phyloP scores from a whole-genome alignment of 2,329 filamentous ascomycete species.

The Diplodia sapinea region DNA sequence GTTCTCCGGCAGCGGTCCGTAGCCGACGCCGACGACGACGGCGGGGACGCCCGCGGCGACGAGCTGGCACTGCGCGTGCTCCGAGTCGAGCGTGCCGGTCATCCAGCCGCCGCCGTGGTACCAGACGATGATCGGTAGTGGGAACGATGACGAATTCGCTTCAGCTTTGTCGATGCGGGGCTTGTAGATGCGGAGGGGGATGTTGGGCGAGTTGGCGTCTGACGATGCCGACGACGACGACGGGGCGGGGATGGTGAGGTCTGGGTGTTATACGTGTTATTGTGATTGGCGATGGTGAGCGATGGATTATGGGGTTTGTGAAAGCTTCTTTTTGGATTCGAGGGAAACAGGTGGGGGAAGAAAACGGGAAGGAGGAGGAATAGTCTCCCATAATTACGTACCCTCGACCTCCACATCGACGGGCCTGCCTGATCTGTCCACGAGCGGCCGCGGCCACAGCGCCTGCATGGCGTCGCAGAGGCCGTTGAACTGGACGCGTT shows the following conservation, averaged over 20 bases:
- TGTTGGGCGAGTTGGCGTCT: not conserved
- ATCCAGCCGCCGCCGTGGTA: slow-evolving; percentile 47
- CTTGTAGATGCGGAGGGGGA: slow-evolving; percentile 33
- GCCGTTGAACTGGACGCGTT: not conserved
- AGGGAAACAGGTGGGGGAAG: no score
- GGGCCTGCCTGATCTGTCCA: not conserved
- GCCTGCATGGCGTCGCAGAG: not conserved
- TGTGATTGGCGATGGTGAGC: no score
- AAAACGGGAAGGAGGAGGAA: no score
- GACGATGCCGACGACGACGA: not conserved
- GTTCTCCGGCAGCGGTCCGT: slow-evolving; percentile 36
- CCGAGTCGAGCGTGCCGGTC: slow-evolving; percentile 45
- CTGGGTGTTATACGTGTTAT: not conserved
- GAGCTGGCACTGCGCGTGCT: slow-evolving; percentile 45
- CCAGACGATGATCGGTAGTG: slow-evolving; percentile 45
- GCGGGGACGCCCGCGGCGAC: slow-evolving; percentile 41
- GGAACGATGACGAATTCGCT: not conserved
- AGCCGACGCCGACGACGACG: slow-evolving; percentile 46
- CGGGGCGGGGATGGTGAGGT: not conserved
- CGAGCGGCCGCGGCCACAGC: not conserved
- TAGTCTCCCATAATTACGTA: not conserved
- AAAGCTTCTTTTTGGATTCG: no score
- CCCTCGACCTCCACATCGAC: not conserved
- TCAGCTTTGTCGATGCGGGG: slow-evolving; percentile 17
- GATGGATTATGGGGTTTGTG: not conserved